Conservation (phyloP, 768 basidiomycete genomes). For the Rhodotorula toruloides region DNA sequence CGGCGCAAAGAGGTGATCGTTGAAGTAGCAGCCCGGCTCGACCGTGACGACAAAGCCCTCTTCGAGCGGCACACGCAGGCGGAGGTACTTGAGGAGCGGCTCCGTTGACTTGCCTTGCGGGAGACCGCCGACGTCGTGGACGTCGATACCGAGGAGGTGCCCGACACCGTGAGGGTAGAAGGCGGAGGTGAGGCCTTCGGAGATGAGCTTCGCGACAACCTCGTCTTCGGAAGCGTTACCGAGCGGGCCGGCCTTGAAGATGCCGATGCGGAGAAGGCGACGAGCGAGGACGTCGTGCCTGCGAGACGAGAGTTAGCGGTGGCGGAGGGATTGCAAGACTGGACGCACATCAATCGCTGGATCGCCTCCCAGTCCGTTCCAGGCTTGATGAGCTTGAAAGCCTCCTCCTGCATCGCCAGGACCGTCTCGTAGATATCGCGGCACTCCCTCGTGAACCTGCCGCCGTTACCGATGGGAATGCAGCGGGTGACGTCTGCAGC, state of each 20-base stretch:
- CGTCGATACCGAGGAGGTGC: constrained; percentile 86
- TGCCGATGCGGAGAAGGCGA: constrained; percentile 75
- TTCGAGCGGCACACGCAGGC: constrained; percentile 68
- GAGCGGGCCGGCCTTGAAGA: constrained; percentile 67
- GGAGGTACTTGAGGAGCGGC: constrained; percentile 68
- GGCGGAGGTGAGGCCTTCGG: constrained; percentile 68
- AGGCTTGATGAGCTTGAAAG: constrained; percentile 64
- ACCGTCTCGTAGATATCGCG: constrained; percentile 80
- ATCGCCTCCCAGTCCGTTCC: constrained; percentile 86
- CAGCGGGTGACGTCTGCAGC: constrained; percentile 59
- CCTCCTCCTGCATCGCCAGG: constrained; percentile 81
- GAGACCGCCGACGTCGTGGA: constrained; percentile 61
- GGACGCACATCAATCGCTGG: constrained; percentile 60
- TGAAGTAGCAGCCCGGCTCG: constrained; percentile 43
- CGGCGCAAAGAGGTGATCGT: constrained; percentile 52
- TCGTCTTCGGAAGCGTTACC: constrained; percentile 48
- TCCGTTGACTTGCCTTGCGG: constrained; percentile 38
- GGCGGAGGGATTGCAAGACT: not conserved
- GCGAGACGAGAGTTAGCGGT: not conserved
- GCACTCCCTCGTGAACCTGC: constrained; percentile 76
- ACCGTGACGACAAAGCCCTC: constrained; percentile 69
- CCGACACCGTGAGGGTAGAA: constrained; percentile 91
- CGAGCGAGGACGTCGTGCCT: constrained; percentile 69
- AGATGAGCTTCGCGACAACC: constrained; percentile 54
- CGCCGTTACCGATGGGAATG: constrained; percentile 75